A percentile compares a stretch with the other conserved stretches of the same genome.
Evolutionary conservation across 2,329 filamentous ascomycete species (phyloP).

Genomic region (Tolypocladium capitatum): DNA sequence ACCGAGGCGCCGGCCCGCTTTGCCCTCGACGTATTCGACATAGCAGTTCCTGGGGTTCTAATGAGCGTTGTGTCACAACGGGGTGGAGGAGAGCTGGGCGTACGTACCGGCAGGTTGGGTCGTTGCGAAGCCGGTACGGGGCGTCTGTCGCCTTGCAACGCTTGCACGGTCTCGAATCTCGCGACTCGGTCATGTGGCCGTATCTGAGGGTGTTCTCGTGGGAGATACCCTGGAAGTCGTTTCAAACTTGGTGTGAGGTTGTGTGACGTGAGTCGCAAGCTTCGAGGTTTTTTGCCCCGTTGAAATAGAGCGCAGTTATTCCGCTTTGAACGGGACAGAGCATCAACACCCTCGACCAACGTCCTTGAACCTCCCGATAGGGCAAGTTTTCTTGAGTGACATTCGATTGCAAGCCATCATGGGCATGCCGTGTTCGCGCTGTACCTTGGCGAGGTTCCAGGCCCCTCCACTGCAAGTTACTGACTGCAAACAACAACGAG

Average conservation of each 20-base stretch:
- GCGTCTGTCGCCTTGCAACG: constrained; percentile 18
- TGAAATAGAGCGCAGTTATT: not conserved
- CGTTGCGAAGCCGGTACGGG: constrained; percentile 16
- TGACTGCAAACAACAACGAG: no score
- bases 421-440: not conserved
- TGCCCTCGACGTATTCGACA: constrained; percentile 60
- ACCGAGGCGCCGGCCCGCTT: constrained; percentile 61
- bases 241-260: not conserved
- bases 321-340: no score
- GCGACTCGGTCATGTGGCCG: not conserved
- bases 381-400: not conserved
- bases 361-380: not conserved
- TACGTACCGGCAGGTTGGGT: constrained; percentile 19
- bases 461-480: no score
- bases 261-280: not conserved
- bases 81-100: not conserved
- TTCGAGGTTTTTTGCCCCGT: not conserved
- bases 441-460: not conserved
- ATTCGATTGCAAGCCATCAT: not conserved
- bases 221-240: not conserved
- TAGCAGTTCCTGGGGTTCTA: constrained; percentile 47
- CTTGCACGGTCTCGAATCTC: constrained; percentile 11
- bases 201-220: not conserved
- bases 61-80: not conserved
- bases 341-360: not conserved